Evolutionary conservation across 257 asterid genomes (phyloP).

Genomic region (Lycium ferocissimum): DNA sequence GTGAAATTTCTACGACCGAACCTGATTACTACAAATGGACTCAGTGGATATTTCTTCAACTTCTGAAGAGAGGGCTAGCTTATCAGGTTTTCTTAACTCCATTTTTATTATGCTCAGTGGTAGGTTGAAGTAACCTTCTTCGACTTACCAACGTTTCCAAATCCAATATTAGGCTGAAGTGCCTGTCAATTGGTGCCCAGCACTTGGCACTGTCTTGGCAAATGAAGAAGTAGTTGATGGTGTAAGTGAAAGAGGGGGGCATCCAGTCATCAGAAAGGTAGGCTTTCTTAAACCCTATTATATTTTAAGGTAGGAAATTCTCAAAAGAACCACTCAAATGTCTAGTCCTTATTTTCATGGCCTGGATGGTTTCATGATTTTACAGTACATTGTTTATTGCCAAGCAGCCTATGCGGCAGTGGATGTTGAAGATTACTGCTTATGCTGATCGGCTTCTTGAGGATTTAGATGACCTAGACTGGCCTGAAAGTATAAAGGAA

Average conservation of each 20-base stretch:
- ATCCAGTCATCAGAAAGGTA: constrained; percentile 95
- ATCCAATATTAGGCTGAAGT: constrained; percentile 81
- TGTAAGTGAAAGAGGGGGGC: constrained; percentile 99
- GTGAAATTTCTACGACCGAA: constrained; percentile 95
- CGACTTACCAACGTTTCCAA: constrained; percentile 27
- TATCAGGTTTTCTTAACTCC: constrained; percentile 69
- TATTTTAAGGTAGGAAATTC: constrained; percentile 28
- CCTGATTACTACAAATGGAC: constrained; percentile 99
- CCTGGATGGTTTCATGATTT: constrained; percentile 85
- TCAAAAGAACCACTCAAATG: neutral
- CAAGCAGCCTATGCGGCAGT: constrained; percentile 99
- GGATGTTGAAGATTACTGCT: constrained; percentile 99
- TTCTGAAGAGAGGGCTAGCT: constrained; percentile 90
- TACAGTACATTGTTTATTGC: constrained; percentile 96
- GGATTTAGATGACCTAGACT: constrained; percentile 93
- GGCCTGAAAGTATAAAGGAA: constrained; percentile 99
- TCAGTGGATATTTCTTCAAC: constrained; percentile 98
- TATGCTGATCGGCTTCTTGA: constrained; percentile 98
- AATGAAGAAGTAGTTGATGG: constrained; percentile 99
- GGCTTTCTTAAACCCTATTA: constrained; percentile 30
- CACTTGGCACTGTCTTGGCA: constrained; percentile 97
- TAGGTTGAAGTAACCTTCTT: constrained; percentile 1
- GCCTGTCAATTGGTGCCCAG: constrained; percentile 99
- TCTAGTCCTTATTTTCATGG: constrained; percentile 47
- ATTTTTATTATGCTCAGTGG: neutral